phyloP scores from a whole-genome alignment of 2,329 filamentous ascomycete genomes.

The Neonectria magnoliae region DNA sequence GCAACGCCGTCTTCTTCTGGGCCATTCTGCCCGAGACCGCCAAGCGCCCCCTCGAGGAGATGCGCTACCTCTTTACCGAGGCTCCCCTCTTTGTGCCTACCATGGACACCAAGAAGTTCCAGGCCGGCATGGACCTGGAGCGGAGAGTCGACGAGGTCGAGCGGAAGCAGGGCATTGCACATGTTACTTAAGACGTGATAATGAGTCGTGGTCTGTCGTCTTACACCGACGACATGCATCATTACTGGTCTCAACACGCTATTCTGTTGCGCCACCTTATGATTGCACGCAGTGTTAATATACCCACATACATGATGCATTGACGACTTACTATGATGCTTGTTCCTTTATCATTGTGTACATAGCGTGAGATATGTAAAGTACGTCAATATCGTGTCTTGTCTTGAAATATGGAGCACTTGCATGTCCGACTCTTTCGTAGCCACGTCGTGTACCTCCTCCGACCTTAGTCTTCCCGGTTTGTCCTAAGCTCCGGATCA shows the following conservation, averaged over 20 bases:
- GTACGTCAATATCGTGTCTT: neutral
- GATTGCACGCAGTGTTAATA: neutral
- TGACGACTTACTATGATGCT: conserved; percentile 12
- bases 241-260: neutral
- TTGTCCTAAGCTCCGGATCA: too few species aligned
- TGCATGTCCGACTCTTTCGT: too few species aligned
- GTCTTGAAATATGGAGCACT: too few species aligned
- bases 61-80: conserved; percentile 73
- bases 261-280: neutral
- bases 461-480: too few species aligned
- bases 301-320: neutral
- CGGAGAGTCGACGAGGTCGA: conserved; percentile 66
- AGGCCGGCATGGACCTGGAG: conserved; percentile 62
- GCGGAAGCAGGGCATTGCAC: conserved; percentile 54
- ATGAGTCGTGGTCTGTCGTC: neutral
- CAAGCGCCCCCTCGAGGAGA: conserved; percentile 72
- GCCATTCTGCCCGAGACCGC: conserved; percentile 73
- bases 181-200: conserved; percentile 1
- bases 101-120: conserved; percentile 59
- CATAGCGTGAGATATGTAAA: too few species aligned
- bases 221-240: neutral
- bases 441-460: too few species aligned
- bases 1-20: conserved; percentile 64
- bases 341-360: conserved; percentile 16
- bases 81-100: conserved; percentile 70